These are phyloP conservation scores for Boletus huronensis DNA, from an alignment of 768 basidiomycete species.

Conservation along the genomic window DNA sequence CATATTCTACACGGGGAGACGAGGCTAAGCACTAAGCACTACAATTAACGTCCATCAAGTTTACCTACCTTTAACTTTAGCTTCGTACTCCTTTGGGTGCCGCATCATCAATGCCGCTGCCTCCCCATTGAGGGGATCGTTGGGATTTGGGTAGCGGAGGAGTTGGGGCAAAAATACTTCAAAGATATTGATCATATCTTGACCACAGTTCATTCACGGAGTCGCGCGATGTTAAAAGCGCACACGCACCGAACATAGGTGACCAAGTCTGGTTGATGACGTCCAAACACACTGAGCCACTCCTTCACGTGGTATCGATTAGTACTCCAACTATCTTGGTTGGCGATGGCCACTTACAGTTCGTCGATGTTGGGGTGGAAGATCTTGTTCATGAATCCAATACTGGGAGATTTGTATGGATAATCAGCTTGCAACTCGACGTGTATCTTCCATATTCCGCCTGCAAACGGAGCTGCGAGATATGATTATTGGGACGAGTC, in stretches of 20 bases:
- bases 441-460: conserved; percentile 99
- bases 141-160: conserved; percentile 95
- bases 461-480: conserved; percentile 85
- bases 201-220: conserved; percentile 1
- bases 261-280: conserved; percentile 99
- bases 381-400: conserved; percentile 99
- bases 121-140: conserved; percentile 97
- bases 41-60: background rate
- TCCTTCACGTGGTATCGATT: conserved; percentile 45
- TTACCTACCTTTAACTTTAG: conserved; percentile 80
- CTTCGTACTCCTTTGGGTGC: conserved; percentile 93
- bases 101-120: conserved; percentile 97
- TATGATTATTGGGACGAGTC: conserved; percentile 2
- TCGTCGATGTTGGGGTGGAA: conserved; percentile 99
- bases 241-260: conserved; percentile 91
- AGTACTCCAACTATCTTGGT: conserved; percentile 5
- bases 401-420: conserved; percentile 97
- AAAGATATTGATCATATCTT: conserved; percentile 99
- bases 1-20: conserved; percentile 66
- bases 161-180: conserved; percentile 98
- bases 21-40: conserved; percentile 4
- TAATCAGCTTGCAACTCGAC: conserved; percentile 98
- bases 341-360: conserved; percentile 55
- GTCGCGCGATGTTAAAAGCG: background rate
- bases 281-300: conserved; percentile 96